Evolutionary conservation across 257 asterid species (phyloP).

Genomic region (Ehretia macrophylla): DNA sequence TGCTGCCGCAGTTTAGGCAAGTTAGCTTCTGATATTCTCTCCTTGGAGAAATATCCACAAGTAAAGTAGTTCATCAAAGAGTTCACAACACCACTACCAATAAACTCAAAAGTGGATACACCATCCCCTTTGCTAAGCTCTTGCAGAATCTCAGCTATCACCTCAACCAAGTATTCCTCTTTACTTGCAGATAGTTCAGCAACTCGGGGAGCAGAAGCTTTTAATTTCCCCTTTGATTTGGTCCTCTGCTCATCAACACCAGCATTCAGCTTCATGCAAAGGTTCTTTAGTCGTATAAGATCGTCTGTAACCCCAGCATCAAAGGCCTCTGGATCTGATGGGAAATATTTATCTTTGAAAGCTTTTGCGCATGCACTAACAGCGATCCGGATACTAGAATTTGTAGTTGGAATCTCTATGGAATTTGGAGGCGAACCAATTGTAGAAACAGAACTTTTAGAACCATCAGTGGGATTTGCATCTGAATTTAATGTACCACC

Average conservation of each 20-base stretch:
- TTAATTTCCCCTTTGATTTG: constrained; percentile 81
- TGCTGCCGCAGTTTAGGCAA: constrained; percentile 72
- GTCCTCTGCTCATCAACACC: constrained; percentile 58
- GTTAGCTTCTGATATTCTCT: constrained; percentile 62
- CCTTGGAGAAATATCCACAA: constrained; percentile 82
- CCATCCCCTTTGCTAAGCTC: constrained; percentile 96
- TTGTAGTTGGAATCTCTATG: constrained; percentile 46
- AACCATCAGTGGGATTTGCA: constrained; percentile 48
- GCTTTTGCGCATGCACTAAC: constrained; percentile 80
- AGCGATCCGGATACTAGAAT: constrained; percentile 59
- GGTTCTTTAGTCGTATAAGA: constrained; percentile 79
- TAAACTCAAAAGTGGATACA: constrained; percentile 94
- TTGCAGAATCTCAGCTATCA: constrained; percentile 67
- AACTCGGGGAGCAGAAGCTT: constrained; percentile 55
- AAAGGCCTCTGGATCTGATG: constrained; percentile 58
- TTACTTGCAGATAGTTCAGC: constrained; percentile 46
- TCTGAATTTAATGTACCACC: constrained; percentile 55
- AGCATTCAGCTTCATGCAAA: constrained; percentile 61
- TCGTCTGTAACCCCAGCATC: constrained; percentile 79
- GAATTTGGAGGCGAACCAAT: constrained; percentile 53
- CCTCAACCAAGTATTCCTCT: constrained; percentile 67
- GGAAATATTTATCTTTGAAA: constrained; percentile 84
- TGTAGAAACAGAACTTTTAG: constrained; percentile 39
- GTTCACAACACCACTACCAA: constrained; percentile 88
- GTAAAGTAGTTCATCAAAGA: constrained; percentile 84